These are phyloP conservation scores for Dipteronia dyeriana DNA, from an alignment of 345 rosid species.

Conservation along the genomic window DNA sequence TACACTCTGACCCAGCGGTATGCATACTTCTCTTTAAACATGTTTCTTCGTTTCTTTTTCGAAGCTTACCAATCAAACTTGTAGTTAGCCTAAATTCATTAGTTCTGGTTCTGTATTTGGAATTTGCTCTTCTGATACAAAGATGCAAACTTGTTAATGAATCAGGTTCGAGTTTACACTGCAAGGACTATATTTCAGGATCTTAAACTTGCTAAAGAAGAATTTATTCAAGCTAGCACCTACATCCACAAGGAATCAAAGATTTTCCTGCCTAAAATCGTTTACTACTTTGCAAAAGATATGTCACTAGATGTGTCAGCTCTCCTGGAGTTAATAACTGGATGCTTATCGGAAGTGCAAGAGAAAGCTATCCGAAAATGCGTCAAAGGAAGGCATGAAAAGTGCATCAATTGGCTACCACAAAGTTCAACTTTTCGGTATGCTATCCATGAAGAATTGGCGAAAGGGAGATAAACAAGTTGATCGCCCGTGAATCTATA, in stretches of 20 bases:
- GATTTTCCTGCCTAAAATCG: constrained; percentile 64
- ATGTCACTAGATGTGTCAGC: constrained; percentile 51
- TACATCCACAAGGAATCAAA: constrained; percentile 61
- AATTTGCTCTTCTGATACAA: neutral
- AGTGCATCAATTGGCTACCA: constrained; percentile 62
- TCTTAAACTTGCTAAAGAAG: constrained; percentile 60
- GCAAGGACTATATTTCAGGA: constrained; percentile 62
- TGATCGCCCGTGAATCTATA: neutral
- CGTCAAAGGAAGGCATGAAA: constrained; percentile 51
- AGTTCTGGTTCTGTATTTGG: neutral
- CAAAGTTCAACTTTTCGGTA: constrained; percentile 70
- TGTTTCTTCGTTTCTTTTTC: neutral
- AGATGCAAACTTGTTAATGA: constrained; percentile 4
- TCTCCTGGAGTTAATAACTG: constrained; percentile 42
- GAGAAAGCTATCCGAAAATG: constrained; percentile 54
- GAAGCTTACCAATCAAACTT: neutral
- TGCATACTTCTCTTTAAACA: constrained; percentile 10
- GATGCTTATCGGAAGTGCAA: constrained; percentile 51
- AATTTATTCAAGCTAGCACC: constrained; percentile 56
- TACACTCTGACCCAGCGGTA: constrained; percentile 78
- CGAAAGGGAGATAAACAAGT: constrained; percentile 31
- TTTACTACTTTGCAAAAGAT: constrained; percentile 64
- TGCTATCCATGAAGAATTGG: constrained; percentile 54
- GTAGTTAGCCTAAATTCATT: neutral
- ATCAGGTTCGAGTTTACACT: constrained; percentile 67